Evolutionary conservation across 345 rosid genomes (phyloP).

Genomic region (Lumnitzera littorea): DNA sequence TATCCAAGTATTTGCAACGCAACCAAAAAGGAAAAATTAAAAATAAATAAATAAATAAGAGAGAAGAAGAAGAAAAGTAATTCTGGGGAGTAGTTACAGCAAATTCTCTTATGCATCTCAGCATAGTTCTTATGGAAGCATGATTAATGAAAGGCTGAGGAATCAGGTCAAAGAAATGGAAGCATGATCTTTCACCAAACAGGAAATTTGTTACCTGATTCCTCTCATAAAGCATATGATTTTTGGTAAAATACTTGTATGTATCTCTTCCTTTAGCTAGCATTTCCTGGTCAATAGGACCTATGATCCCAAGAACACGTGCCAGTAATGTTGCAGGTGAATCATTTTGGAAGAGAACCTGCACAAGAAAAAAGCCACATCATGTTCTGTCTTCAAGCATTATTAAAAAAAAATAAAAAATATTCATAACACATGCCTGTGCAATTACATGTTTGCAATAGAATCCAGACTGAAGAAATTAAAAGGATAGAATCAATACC

Average conservation of each 20-base stretch:
- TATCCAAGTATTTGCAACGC: too few species aligned
- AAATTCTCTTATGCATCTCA: too few species aligned
- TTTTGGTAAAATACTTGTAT: conserved; percentile 84
- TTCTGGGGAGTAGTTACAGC: too few species aligned
- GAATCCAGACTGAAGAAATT: background rate
- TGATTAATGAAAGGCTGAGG: too few species aligned
- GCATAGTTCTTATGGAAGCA: too few species aligned
- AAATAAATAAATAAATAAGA: too few species aligned
- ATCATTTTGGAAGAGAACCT: conserved; percentile 99
- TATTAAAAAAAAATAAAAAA: background rate
- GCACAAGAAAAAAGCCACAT: conserved; percentile 13
- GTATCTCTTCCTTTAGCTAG: conserved; percentile 91
- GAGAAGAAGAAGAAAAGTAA: too few species aligned
- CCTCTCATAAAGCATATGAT: conserved; percentile 89
- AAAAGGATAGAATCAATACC: background rate
- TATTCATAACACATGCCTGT: background rate
- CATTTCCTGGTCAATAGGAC: conserved; percentile 75
- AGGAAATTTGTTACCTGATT: conserved; percentile 54
- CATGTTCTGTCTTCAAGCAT: background rate
- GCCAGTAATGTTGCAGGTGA: conserved; percentile 93
- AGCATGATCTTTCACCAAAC: background rate
- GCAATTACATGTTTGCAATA: background rate
- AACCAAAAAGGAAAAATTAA: too few species aligned
- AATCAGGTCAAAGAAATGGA: too few species aligned
- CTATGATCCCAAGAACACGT: conserved; percentile 79